Conservation (phyloP, 768 basidiomycete genomes). For the Leccinellum luteum region DNA sequence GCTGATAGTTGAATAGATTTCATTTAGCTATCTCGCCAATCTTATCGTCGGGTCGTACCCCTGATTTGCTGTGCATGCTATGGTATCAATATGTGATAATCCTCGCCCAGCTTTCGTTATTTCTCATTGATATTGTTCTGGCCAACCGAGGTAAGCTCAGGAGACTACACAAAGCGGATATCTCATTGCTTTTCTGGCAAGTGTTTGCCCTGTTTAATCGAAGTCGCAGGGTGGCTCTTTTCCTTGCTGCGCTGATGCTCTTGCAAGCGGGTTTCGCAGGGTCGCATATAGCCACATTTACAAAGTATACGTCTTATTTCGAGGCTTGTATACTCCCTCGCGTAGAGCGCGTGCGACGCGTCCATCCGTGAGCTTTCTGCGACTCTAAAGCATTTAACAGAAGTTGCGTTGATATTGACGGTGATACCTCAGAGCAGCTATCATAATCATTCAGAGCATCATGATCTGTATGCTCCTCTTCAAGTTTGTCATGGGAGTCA, state of each 20-base stretch:
- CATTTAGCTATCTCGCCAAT: constrained; percentile 5
- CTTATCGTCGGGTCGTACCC: constrained; percentile 7
- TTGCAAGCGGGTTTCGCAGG: constrained; percentile 16
- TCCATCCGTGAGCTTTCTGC: constrained; percentile 17
- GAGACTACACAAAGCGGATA: background rate
- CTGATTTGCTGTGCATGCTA: constrained; percentile 8
- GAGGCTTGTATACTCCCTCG: constrained; percentile 28
- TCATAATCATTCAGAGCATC: constrained; percentile 34
- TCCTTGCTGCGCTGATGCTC: constrained; percentile 12
- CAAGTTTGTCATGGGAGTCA: constrained; percentile 35
- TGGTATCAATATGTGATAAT: constrained; percentile 10
- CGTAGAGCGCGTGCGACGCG: background rate
- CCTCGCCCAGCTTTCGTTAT: constrained; percentile 7
- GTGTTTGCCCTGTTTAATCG: constrained; percentile 35
- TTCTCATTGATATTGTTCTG: constrained; percentile 23
- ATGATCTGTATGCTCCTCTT: constrained; percentile 38
- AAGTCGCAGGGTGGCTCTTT: constrained; percentile 24
- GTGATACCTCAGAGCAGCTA: constrained; percentile 3
- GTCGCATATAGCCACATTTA: constrained; percentile 21
- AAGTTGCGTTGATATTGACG: background rate
- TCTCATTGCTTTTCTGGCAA: background rate
- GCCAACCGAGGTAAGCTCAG: constrained; percentile 23
- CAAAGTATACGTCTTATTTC: background rate
- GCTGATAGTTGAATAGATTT: constrained; percentile 4
- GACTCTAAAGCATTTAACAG: background rate